Percentiles rank a stretch among this genome's conserved stretches.
Evolutionary conservation across 1,139 yeast genomes (phyloP).

Genomic region (Debaryomyces subglobosus): DNA sequence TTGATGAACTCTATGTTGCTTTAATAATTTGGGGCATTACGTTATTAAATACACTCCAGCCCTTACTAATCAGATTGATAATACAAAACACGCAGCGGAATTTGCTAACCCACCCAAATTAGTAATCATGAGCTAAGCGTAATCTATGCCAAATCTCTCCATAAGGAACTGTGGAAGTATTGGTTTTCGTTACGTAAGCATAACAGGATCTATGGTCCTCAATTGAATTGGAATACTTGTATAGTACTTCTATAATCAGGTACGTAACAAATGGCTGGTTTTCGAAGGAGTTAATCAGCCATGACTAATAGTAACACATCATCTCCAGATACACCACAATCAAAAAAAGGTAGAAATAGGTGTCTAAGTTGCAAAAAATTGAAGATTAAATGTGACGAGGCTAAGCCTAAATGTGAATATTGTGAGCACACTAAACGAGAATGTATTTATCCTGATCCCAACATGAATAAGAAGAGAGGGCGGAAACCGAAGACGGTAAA

Average conservation of each 20-base stretch:
- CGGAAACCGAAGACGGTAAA: background rate
- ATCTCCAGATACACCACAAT: background rate
- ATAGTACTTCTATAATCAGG: background rate
- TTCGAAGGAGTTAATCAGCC: background rate
- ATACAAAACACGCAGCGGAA: background rate
- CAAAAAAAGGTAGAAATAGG: constrained; percentile 21
- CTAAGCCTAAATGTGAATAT: constrained; percentile 56
- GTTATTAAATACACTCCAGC: background rate
- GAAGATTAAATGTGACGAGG: constrained; percentile 77
- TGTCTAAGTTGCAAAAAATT: constrained; percentile 71
- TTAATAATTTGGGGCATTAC: background rate
- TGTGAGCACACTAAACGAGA: constrained; percentile 7
- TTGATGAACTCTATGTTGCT: background rate
- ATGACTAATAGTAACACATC: background rate
- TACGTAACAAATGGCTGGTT: background rate
- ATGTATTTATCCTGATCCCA: constrained; percentile 5
- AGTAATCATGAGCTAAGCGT: background rate
- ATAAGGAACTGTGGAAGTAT: too few species aligned
- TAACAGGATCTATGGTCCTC: background rate
- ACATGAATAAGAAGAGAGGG: background rate
- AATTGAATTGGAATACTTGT: background rate
- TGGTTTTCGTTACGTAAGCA: background rate
- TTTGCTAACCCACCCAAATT: background rate
- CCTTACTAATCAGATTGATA: background rate
- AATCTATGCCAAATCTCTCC: background rate